Percentiles rank a stretch among this genome's conserved stretches.
Evolutionary conservation across 768 basidiomycete species (phyloP).

Genomic region (Lactifluus subvellereus): DNA sequence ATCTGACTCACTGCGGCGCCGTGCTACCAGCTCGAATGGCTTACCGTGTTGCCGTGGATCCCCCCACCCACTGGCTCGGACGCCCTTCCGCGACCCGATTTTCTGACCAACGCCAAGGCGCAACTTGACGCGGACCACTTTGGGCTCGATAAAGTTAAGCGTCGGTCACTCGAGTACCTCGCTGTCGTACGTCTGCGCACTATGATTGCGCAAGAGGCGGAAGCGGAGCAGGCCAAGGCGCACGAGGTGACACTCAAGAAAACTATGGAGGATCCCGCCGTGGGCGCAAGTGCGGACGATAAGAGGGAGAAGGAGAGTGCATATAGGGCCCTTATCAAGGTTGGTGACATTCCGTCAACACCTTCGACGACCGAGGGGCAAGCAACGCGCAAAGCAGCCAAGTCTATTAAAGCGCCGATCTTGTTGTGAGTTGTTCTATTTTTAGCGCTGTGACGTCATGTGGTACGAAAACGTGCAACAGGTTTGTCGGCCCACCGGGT

Average conservation of each 20-base stretch:
- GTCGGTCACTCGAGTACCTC: conserved; percentile 84
- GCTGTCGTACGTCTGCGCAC: conserved; percentile 65
- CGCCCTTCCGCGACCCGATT: conserved; percentile 46
- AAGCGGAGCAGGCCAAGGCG: conserved; percentile 9
- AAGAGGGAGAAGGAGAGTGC: neutral
- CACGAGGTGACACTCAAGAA: conserved; percentile 24
- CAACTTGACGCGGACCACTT: conserved; percentile 90
- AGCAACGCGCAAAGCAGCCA: conserved; percentile 26
- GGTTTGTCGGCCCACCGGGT: conserved; percentile 88
- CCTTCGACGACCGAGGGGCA: conserved; percentile 14
- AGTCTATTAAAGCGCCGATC: conserved; percentile 63
- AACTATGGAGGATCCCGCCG: conserved; percentile 16
- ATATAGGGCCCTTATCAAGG: conserved; percentile 12
- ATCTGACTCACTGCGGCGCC: neutral
- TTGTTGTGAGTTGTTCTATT: conserved; percentile 43
- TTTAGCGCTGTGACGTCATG: neutral
- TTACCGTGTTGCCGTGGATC: conserved; percentile 81
- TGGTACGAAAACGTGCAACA: conserved; percentile 24
- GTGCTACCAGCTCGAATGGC: conserved; percentile 75
- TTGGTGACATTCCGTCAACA: conserved; percentile 2
- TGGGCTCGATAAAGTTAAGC: conserved; percentile 89
- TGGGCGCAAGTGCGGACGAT: conserved; percentile 18
- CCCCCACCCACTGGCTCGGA: conserved; percentile 37
- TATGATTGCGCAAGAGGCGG: conserved; percentile 19
- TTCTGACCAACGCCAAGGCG: conserved; percentile 62